Percentiles rank a stretch among this genome's conserved stretches.
These are phyloP conservation scores for Hondaea fermentalgiana DNA, from an alignment of 108 stramenopile species.

Conservation along the genomic window DNA sequence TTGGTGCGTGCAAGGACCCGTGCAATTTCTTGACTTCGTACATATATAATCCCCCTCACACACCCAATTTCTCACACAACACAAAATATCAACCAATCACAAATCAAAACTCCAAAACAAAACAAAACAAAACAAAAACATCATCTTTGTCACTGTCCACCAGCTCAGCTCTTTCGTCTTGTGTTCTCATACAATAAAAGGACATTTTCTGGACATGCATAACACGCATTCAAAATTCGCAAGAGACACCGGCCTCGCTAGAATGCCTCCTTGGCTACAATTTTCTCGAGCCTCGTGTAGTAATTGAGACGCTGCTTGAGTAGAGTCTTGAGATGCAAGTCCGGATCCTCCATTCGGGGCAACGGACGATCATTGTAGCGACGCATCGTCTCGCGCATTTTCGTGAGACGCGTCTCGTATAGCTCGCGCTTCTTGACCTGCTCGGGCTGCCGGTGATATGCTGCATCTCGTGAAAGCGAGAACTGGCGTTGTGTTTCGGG, in stretches of 20 bases:
- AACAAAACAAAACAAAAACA: too few relatives aligned
- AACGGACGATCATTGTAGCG: background rate
- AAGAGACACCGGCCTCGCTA: background rate
- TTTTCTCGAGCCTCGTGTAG: background rate
- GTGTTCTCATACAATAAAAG: too few relatives aligned
- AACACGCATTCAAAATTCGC: too few relatives aligned
- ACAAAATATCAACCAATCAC: too few relatives aligned
- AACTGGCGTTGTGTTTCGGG: background rate
- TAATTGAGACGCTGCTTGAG: background rate
- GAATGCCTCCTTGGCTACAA: background rate
- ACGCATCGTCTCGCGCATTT: background rate
- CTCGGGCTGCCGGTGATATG: background rate
- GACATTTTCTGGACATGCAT: too few relatives aligned
- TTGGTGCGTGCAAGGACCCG: too few relatives aligned
- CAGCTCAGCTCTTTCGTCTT: too few relatives aligned
- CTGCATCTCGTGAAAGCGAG: background rate
- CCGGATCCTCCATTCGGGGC: background rate
- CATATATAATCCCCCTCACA: too few relatives aligned
- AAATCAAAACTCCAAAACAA: too few relatives aligned
- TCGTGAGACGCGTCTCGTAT: background rate
- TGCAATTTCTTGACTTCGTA: too few relatives aligned
- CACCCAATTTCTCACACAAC: too few relatives aligned
- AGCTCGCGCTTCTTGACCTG: background rate
- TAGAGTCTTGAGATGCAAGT: background rate
- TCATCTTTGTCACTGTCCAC: too few relatives aligned